A percentile compares a stretch with the other conserved stretches of the same genome.
These are phyloP conservation scores for Salvia miltiorrhiza DNA, from an alignment of 257 asterid species.

Conservation along the genomic window DNA sequence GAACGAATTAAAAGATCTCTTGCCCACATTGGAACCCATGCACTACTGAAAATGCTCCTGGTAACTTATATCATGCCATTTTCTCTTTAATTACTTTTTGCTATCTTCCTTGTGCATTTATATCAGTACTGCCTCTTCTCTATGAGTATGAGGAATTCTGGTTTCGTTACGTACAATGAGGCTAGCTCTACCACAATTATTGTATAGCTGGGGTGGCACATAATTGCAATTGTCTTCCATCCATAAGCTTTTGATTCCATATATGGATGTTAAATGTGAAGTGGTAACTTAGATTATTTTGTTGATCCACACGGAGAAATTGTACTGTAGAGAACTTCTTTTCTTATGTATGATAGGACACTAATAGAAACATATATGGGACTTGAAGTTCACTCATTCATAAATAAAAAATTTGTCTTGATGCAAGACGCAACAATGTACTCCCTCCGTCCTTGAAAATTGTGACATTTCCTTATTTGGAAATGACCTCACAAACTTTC, in stretches of 20 bases:
- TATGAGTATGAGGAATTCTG: slow-evolving; percentile 16
- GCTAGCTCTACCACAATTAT: too few relatives aligned
- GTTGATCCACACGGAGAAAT: neutral
- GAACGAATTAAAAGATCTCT: slow-evolving; percentile 65
- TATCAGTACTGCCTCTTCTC: neutral
- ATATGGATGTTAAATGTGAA: neutral
- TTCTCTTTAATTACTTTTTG: neutral
- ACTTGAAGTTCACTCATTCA: neutral
- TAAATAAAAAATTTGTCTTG: neutral
- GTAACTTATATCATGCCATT: slow-evolving; percentile 27
- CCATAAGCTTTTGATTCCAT: slow-evolving; percentile 9
- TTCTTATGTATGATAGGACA: neutral
- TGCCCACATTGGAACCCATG: slow-evolving; percentile 92
- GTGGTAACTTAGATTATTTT: neutral
- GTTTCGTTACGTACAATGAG: slow-evolving; percentile 6
- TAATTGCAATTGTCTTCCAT: neutral
- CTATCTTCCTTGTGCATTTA: neutral
- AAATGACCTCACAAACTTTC: too few relatives aligned
- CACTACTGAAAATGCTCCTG: slow-evolving; percentile 86
- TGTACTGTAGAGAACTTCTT: neutral
- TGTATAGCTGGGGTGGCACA: neutral
- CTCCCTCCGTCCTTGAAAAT: too few relatives aligned
- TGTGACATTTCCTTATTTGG: too few relatives aligned
- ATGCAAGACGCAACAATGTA: neutral
- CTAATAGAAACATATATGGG: neutral